Conservation (phyloP, 2,329 filamentous ascomycete species). For the Aspergillus floridensis region DNA sequence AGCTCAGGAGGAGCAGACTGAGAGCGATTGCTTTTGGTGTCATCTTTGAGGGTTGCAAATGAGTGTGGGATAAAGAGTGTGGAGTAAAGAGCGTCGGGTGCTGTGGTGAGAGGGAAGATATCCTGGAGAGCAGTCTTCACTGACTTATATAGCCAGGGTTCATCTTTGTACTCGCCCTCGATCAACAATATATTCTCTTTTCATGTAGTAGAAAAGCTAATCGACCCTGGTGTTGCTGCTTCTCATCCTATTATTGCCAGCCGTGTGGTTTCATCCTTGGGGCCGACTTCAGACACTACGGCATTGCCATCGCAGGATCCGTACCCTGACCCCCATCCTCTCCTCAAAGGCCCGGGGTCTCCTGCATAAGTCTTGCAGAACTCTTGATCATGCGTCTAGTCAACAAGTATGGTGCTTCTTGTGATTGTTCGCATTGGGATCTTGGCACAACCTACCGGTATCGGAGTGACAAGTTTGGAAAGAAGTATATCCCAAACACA, state of each 20-base stretch:
- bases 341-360: too few relatives aligned
- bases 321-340: background rate
- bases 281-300: background rate
- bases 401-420: too few relatives aligned
- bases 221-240: background rate
- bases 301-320: background rate
- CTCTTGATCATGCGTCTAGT: too few relatives aligned
- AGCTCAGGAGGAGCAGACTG: background rate
- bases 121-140: background rate
- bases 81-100: background rate
- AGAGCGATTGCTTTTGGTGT: constrained; percentile 1
- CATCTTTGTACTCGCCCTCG: too few relatives aligned
- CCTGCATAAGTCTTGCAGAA: too few relatives aligned
- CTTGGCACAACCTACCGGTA: too few relatives aligned
- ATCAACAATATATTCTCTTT: too few relatives aligned
- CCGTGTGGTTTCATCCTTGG: background rate
- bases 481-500: too few relatives aligned
- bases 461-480: too few relatives aligned
- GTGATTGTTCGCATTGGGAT: too few relatives aligned
- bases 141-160: background rate
- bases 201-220: background rate
- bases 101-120: background rate
- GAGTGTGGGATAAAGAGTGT: background rate
- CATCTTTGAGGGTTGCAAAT: background rate
- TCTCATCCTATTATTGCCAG: background rate